These are phyloP conservation scores for Gossypium trilobum DNA, from an alignment of 441 rosid species.

Conservation along the genomic window DNA sequence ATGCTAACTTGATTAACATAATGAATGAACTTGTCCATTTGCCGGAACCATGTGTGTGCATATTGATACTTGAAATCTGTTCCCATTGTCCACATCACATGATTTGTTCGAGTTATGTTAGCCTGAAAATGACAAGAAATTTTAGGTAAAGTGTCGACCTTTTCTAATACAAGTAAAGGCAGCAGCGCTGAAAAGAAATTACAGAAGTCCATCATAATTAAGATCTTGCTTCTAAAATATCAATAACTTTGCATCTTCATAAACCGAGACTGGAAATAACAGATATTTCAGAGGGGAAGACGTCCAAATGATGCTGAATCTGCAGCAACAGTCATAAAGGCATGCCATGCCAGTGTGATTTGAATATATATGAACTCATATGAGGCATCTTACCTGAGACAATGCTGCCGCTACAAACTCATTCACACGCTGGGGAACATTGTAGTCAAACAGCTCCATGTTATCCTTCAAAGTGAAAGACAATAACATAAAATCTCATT, in stretches of 20 bases:
- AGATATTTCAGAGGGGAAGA: background rate
- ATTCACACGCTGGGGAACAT: slow-evolving; percentile 36
- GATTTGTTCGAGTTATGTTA: slow-evolving; percentile 61
- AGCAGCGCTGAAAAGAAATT: background rate
- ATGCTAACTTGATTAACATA: slow-evolving; percentile 55
- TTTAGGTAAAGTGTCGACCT: background rate
- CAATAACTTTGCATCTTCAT: background rate
- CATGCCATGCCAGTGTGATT: background rate
- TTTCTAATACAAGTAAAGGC: background rate
- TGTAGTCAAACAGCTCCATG: slow-evolving; percentile 40
- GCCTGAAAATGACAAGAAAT: slow-evolving; percentile 34
- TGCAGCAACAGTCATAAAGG: background rate
- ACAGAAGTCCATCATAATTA: background rate
- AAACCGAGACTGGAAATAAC: background rate
- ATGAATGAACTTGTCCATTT: slow-evolving; percentile 72
- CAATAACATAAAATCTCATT: slow-evolving; percentile 11
- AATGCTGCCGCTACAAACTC: slow-evolving; percentile 40
- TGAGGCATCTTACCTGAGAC: slow-evolving; percentile 32
- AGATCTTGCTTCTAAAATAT: background rate
- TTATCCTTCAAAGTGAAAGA: slow-evolving; percentile 32
- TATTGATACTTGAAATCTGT: slow-evolving; percentile 68
- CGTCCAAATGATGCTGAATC: background rate
- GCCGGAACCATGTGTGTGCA: slow-evolving; percentile 54
- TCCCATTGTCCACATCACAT: slow-evolving; percentile 81
- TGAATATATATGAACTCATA: background rate